Conservation (phyloP, 805 yeast genomes). For the Lachancea sp. region DNA sequence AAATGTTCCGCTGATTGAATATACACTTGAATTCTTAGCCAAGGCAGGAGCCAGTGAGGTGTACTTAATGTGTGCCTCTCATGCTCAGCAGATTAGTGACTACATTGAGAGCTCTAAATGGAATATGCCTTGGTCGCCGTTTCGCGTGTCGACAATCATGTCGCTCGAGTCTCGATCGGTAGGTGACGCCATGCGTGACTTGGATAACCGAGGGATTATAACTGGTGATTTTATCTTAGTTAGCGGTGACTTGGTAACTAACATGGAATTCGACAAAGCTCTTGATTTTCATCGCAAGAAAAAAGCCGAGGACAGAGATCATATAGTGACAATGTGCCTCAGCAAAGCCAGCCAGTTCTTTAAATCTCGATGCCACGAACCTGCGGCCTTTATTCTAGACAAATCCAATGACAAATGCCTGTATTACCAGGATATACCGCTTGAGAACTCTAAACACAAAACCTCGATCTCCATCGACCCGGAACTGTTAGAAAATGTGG, state of each 20-base stretch:
- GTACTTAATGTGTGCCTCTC: constrained; percentile 81
- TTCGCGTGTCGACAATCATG: constrained; percentile 69
- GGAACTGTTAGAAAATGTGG: constrained; percentile 68
- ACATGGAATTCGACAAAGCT: constrained; percentile 70
- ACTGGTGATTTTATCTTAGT: constrained; percentile 85
- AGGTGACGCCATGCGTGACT: constrained; percentile 96
- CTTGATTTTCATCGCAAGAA: constrained; percentile 67
- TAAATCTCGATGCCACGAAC: constrained; percentile 76
- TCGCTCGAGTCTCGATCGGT: constrained; percentile 84
- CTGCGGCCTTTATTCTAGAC: constrained; percentile 81
- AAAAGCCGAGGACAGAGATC: constrained; percentile 74
- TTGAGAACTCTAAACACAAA: constrained; percentile 41
- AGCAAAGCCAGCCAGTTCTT: constrained; percentile 80
- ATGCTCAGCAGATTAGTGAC: constrained; percentile 79
- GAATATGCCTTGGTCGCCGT: constrained; percentile 67
- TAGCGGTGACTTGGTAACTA: constrained; percentile 94
- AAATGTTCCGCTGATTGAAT: constrained; percentile 88
- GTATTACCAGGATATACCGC: constrained; percentile 73
- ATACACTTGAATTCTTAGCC: constrained; percentile 90
- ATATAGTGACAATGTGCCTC: constrained; percentile 89
- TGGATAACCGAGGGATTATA: constrained; percentile 84
- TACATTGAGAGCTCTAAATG: constrained; percentile 74
- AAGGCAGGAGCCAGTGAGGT: constrained; percentile 88
- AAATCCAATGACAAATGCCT: constrained; percentile 67
- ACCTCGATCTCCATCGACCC: constrained; percentile 65